Evolutionary conservation across 75 land plant species (phyloP).

Genomic region (Isoetes taiwanensis): DNA sequence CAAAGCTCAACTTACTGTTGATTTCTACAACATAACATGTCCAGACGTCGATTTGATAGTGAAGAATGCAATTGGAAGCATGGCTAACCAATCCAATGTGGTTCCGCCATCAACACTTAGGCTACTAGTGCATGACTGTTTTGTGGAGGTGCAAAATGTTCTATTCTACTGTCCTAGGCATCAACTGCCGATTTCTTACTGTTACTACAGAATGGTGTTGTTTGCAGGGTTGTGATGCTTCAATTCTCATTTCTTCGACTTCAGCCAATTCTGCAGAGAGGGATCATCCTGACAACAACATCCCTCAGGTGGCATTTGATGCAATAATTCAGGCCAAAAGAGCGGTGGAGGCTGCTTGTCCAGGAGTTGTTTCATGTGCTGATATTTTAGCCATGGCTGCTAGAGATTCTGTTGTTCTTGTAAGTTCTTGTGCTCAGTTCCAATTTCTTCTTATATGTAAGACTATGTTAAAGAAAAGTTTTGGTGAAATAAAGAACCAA

Average conservation of each 20-base stretch:
- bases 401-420: neutral
- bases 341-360: conserved; percentile 3
- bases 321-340: neutral
- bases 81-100: conserved; percentile 17
- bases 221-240: conserved; percentile 8
- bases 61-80: neutral
- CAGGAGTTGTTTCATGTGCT: conserved; percentile 1
- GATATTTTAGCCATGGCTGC: conserved; percentile 5
- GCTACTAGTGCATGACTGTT: conserved; percentile 17
- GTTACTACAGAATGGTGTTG: too few relatives aligned
- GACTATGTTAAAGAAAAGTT: too few relatives aligned
- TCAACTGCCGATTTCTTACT: too few relatives aligned
- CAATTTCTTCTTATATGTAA: too few relatives aligned
- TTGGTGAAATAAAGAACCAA: too few relatives aligned
- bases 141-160: conserved; percentile 7
- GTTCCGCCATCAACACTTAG: conserved; percentile 16
- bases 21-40: conserved; percentile 13
- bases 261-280: neutral
- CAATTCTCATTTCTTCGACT: conserved; percentile 1
- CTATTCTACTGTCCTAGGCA: too few relatives aligned
- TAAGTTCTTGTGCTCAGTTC: too few relatives aligned
- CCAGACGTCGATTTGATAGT: conserved; percentile 9
- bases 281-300: conserved; percentile 1
- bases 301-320: neutral
- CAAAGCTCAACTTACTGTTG: conserved; percentile 12